These are phyloP conservation scores for Ambrosiella xylebori DNA, from an alignment of 2,329 filamentous ascomycete species.

Conservation along the genomic window DNA sequence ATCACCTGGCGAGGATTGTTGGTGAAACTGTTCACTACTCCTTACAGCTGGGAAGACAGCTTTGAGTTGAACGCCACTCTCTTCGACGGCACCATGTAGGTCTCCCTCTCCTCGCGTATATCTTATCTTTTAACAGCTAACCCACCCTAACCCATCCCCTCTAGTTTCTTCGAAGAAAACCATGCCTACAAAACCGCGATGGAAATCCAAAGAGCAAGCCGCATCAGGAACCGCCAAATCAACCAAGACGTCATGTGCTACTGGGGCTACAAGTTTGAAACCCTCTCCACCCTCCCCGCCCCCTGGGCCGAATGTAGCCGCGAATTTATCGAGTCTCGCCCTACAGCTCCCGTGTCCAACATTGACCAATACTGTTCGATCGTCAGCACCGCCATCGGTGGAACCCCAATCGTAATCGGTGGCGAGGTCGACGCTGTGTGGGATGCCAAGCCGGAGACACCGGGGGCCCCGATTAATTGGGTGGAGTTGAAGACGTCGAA, in stretches of 20 bases:
- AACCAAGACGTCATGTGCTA: conserved; percentile 75
- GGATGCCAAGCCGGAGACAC: conserved; percentile 57
- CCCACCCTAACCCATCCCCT: not conserved
- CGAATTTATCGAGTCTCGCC: conserved; percentile 62
- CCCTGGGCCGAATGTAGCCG: conserved; percentile 58
- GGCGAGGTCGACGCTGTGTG: conserved; percentile 91
- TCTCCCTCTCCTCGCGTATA: not conserved
- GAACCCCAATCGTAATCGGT: conserved; percentile 57
- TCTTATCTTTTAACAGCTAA: not conserved
- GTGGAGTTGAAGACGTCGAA: conserved; percentile 88
- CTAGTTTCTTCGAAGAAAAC: conserved; percentile 84
- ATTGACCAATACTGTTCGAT: conserved; percentile 91
- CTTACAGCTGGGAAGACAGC: conserved; percentile 67
- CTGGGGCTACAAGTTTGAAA: conserved; percentile 98
- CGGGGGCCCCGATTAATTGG: conserved; percentile 63
- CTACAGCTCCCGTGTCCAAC: conserved; percentile 61
- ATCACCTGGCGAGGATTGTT: conserved; percentile 97
- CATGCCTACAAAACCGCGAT: conserved; percentile 48
- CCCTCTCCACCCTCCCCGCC: conserved; percentile 55
- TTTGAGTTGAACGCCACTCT: conserved; percentile 94
- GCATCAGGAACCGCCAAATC: conserved; percentile 26
- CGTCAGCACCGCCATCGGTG: conserved; percentile 72
- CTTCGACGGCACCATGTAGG: conserved; percentile 52
- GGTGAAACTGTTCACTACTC: conserved; percentile 81
- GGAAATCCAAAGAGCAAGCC: conserved; percentile 1